Evolutionary conservation across 2,329 filamentous ascomycete species (phyloP), one percentile per base, ranked within the genome.

Genomic region (Chaetomium sp.): DNA sequence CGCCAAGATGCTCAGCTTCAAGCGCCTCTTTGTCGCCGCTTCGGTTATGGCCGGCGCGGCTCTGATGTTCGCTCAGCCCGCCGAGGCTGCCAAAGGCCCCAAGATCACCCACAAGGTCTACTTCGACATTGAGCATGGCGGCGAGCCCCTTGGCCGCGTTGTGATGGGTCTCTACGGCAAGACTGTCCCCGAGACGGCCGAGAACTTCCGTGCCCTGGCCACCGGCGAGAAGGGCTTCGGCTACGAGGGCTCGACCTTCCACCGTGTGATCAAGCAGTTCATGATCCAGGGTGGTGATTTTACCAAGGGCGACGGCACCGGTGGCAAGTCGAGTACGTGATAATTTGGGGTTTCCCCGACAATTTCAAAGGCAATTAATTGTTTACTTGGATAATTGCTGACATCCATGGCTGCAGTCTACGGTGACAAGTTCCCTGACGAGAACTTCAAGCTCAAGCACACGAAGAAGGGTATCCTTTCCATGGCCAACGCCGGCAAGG

Each of bases 401-500:
- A 53, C 53, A 61, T 19, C 42, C 4, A 36, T 52, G 43, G 35
- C 19, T 56, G n/a, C 61, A 86, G 83, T 94, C 78, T 94, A 92
- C 71, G 89, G 89, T 67, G 79, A 82, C 66, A 89, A 88, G 76
- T 94, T 94, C 76, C 74, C 82, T 62, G 89, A 95, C 68, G 89
- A 95, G 85, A 94, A 92, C 86, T 94, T 95, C 82, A 92, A 94
- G 85, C 81, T 92, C 70, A 91, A 91, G 81, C 89, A 95, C 84
- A 82, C 80, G 78, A 91, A 90, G 82, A 86, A 85, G 74, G 89
- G 89, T 67, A 76, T 89, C 51, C 77, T 94, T 63, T 90, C 87
- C 74, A 94, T 90, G 89, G 89, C 87, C 73, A 91, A 91, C 75
- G 82, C 87, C 59, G 88, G 88, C 72, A 82, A 84, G 72, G 88